Percentiles rank a stretch among this genome's conserved stretches.
These are phyloP conservation scores for Rhodotorula diobovata DNA, from an alignment of 768 basidiomycete genomes.

Conservation along the genomic window DNA sequence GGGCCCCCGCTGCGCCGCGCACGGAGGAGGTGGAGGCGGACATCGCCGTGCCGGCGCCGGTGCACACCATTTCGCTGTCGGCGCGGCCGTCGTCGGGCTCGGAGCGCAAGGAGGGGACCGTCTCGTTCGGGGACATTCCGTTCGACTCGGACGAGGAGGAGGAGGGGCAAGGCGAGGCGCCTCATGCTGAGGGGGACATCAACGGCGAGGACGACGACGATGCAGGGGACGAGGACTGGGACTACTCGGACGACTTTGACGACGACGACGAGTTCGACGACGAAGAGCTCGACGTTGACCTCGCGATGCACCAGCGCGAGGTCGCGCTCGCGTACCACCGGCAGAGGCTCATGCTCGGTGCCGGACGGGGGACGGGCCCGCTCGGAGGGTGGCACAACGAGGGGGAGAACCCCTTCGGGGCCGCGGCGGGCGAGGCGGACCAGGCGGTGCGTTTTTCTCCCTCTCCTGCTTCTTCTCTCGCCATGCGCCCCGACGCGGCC, in stretches of 20 bases:
- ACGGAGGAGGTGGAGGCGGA: too few species aligned
- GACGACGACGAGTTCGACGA: constrained; percentile 28
- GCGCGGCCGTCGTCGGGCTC: constrained; percentile 5
- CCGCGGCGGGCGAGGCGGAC: background rate
- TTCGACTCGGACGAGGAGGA: constrained; percentile 19
- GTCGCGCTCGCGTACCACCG: constrained; percentile 38
- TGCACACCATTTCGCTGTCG: constrained; percentile 36
- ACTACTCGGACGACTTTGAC: constrained; percentile 15
- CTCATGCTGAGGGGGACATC: background rate
- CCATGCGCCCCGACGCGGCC: too few species aligned
- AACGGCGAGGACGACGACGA: background rate
- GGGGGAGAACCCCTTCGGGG: background rate
- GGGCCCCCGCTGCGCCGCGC: too few species aligned
- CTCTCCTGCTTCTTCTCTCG: background rate
- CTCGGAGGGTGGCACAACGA: constrained; percentile 24
- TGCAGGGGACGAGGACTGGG: background rate
- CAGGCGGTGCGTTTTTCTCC: constrained; percentile 12
- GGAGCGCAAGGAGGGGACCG: background rate
- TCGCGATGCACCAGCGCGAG: constrained; percentile 30
- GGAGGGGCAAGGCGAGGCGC: background rate
- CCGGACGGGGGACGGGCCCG: constrained; percentile 32
- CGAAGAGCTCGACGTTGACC: constrained; percentile 36
- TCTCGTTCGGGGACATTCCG: constrained; percentile 24
- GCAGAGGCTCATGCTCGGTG: constrained; percentile 26
- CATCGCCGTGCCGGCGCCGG: background rate